Conservation (phyloP, 2,329 filamentous ascomycete genomes). For the Lachnellula occidentalis region DNA sequence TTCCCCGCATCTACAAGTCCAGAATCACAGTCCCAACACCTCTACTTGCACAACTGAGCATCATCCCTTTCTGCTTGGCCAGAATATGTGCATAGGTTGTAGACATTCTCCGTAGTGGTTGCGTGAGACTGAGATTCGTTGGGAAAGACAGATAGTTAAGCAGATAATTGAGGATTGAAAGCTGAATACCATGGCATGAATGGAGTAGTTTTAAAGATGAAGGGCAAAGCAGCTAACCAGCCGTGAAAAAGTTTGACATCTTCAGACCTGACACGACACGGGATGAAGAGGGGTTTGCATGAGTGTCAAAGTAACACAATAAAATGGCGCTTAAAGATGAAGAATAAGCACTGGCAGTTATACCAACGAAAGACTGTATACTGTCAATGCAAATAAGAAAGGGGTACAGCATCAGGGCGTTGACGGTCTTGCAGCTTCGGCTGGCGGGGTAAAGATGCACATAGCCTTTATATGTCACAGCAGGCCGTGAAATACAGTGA, state of each 20-base stretch:
- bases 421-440: neutral
- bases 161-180: too few relatives aligned
- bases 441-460: too few relatives aligned
- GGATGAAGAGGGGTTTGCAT: neutral
- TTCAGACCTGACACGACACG: too few relatives aligned
- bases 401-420: neutral
- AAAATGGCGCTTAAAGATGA: too few relatives aligned
- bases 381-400: neutral
- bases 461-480: too few relatives aligned
- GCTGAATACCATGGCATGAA: neutral
- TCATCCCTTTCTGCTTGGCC: conserved; percentile 24
- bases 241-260: neutral
- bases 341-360: neutral
- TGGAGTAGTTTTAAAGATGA: neutral
- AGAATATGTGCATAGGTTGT: conserved; percentile 32
- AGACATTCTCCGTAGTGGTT: neutral
- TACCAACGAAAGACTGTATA: neutral
- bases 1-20: too few relatives aligned
- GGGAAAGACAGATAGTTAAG: too few relatives aligned
- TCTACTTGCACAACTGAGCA: too few relatives aligned
- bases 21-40: too few relatives aligned
- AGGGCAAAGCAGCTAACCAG: neutral
- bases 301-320: too few relatives aligned
- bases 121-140: too few relatives aligned
- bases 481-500: too few relatives aligned